A percentile compares a stretch with the other conserved stretches of the same genome.
Conservation (phyloP, 192 early-diverging fungal species). For the Blastocladiella britannica region DNA sequence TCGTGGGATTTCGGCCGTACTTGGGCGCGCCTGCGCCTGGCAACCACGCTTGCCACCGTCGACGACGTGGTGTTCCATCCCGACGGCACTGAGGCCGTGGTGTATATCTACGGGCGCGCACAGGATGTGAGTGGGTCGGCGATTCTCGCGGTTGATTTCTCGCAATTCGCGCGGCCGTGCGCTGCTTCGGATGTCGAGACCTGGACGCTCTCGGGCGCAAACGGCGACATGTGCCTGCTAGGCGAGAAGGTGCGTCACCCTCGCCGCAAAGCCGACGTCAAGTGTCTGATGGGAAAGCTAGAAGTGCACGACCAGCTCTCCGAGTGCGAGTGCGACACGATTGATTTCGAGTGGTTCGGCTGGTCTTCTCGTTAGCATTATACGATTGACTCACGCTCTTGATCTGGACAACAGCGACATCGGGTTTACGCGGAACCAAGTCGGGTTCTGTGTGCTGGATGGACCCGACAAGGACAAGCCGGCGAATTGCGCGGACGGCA, state of each 20-base stretch:
- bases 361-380: conserved; percentile 5
- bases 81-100: not conserved
- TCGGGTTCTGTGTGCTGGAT: conserved; percentile 40
- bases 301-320: conserved; percentile 19
- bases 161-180: not conserved
- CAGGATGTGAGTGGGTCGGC: too few species aligned
- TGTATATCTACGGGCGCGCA: not conserved
- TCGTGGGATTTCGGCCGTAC: too few species aligned
- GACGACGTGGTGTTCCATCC: not conserved
- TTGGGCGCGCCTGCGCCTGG: too few species aligned
- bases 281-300: conserved; percentile 52
- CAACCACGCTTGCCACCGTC: too few species aligned
- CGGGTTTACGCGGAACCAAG: conserved; percentile 53
- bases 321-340: conserved; percentile 47
- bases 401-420: conserved; percentile 20
- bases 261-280: conserved; percentile 46
- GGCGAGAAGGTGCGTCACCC: conserved; percentile 31
- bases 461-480: conserved; percentile 64
- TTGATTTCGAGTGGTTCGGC: conserved; percentile 63
- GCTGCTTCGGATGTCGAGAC: not conserved
- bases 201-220: not conserved
- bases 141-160: not conserved
- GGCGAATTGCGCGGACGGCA: conserved; percentile 30
- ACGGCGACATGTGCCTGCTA: not conserved
- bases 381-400: not conserved